Base-by-base conservation (phyloP, 1,139 yeast species). In the Debaryomyces subglobosus region DNA sequence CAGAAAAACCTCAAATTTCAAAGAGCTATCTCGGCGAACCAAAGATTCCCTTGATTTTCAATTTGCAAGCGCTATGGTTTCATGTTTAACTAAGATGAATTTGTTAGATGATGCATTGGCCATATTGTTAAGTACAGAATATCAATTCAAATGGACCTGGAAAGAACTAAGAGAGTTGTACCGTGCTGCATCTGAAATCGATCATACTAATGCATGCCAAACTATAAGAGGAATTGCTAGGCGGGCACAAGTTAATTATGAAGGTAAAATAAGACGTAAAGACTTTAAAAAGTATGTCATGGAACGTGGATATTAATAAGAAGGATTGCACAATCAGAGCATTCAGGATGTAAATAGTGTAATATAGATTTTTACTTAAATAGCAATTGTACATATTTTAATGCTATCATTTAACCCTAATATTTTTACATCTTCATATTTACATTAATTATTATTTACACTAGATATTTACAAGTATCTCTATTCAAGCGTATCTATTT, bases 71-170 rank as follows among this genome's bases (percentile, higher is more conserved):
- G 72, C 78, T 10, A 84, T 88, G 86, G 79, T 86, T 2, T 66
- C 71, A 7, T 67, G 82, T 20, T 72, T 86, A 48, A 73, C 83
- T 0, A 68, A 71, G 12, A 68, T 82, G 62, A 78, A 81, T 7
- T 67, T 81, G 44, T 68, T 83, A 10, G 78, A 81, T 12, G 96
- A 90, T 61, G 96, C 96, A 0, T 68, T 86, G 50, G 84, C 84
- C 23, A 71, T 90, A 29, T 77, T 89, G 24, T 15, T 81, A 46
- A 82, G 94, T 43, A 84, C 96, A 0, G 80, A 81, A 53, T 81
- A 79, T 41, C 84, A 83, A 56, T 88, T 89, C 64, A 71, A 77
- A 34, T 91, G 97, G 97, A 77, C 78, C 1, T 84, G 84, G 74
- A 71, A 71, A 43, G 79, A 81, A 57, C 67, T 86, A 41, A 78